Percentiles rank a stretch among this genome's conserved stretches.
These are phyloP conservation scores for Penicillium polonicum DNA, from an alignment of 2,329 filamentous ascomycete genomes.

Conservation along the genomic window DNA sequence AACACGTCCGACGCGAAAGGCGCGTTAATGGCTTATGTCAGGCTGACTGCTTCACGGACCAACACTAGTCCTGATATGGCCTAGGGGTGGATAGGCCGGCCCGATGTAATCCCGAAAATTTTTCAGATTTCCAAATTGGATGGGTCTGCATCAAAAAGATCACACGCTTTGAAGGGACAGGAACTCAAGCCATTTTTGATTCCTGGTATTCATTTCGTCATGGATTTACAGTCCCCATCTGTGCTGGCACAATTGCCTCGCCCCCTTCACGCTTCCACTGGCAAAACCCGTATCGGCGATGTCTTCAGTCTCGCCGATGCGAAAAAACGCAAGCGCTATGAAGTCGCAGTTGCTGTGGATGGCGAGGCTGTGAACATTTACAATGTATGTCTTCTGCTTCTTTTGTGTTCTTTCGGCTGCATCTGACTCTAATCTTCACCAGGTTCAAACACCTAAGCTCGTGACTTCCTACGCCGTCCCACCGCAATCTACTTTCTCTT, in stretches of 20 bases:
- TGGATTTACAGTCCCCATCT: constrained; percentile 47
- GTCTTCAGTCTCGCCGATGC: constrained; percentile 56
- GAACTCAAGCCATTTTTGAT: constrained; percentile 7
- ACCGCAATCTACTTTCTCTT: constrained; percentile 57
- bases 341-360: constrained; percentile 59
- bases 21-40: constrained; percentile 27
- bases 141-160: constrained; percentile 18
- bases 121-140: constrained; percentile 33
- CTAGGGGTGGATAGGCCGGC: constrained; percentile 23
- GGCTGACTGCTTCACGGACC: constrained; percentile 5
- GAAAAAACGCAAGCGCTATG: constrained; percentile 62
- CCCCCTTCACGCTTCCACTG: constrained; percentile 41
- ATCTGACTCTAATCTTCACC: constrained; percentile 15
- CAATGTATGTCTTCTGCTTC: constrained; percentile 48
- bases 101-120: constrained; percentile 37
- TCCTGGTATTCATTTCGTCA: constrained; percentile 21
- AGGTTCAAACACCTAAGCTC: constrained; percentile 62
- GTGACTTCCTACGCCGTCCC: constrained; percentile 62
- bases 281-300: constrained; percentile 43
- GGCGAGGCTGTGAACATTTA: constrained; percentile 63
- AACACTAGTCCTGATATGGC: constrained; percentile 10
- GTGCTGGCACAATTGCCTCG: constrained; percentile 48
- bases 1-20: constrained; percentile 23
- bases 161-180: constrained; percentile 19
- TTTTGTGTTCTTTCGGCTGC: neutral